Evolutionary conservation across 2,329 filamentous ascomycete genomes (phyloP), one percentile per base, ranked within the genome.

Genomic region (Aspergillus sp.): DNA sequence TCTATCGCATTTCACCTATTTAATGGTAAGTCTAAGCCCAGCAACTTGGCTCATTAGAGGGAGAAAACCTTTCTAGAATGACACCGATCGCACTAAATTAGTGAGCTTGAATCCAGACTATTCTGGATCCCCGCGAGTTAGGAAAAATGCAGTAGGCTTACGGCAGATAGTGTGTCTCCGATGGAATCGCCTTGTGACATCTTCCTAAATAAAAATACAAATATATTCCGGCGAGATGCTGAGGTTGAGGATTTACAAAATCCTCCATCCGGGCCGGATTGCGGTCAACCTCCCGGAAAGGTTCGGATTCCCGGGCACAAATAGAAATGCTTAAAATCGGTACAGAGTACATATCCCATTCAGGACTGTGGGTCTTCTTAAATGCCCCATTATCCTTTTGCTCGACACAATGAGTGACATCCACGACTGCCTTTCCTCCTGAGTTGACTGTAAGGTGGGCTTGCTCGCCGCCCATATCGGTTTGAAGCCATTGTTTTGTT

Each of bases 1-100:
- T 42, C 52, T 54, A 48, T 62, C 53, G 43, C 60, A 63, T 44
- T 56, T 59, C 3, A 60, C 47, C 56, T 62, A 40, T 3, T 12
- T 19, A 27, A 1, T 4, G 1, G 33, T 46, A 19, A 49, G 33
- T 9, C 5, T 19, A 33, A 10, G 7, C 10, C 4, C 27, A 28
- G 29, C 2, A 8, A 28, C 35, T 30, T 38, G 39, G 4, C 8
- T 1, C 7, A 42, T 3, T 32, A n/a, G 29, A 42, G 8, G 28
- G 5, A 29, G n/a, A 12, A 7, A 35, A 59, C 58, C 56, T 60
- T 61, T 51, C 57, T 57, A 2, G 56, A 48, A 49, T 59, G 47
- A 44, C 58, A 61, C 4, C 52, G 43, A 47, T 60, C 57, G 47
- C 57, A 60, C 58, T 60, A n/a, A 10, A 27, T 6, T n/a, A 29